Base-by-base conservation (phyloP, 345 rosid genomes). In the Lepidium didymum region DNA sequence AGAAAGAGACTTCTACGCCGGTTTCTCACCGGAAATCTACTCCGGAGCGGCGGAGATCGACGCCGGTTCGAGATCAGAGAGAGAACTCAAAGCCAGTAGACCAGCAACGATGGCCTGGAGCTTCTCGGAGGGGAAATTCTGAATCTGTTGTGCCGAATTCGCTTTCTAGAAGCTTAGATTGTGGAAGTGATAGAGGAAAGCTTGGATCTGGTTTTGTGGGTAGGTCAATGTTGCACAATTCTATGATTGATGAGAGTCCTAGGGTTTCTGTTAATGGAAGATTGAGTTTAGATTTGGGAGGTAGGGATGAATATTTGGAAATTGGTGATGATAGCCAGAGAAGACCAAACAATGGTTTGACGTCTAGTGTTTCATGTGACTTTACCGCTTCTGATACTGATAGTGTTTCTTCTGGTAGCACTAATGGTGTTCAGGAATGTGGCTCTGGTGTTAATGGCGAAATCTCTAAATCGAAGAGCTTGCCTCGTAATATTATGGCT, bases 331-430 rank as follows among this genome's bases (percentile, higher is more conserved):
- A 63, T 70, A 79, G 71, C 72, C 83, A 37, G 77, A 77, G 72
- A 59, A 49, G 57, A 56, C 62, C 75, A 7, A 76, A 45, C 25
- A 84, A 78, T 63, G 91, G 84, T 25, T 57, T 75, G 53, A 71
- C 79, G 15, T 84, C 84, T 62, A 70, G 67, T 43, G 70, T 72
- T 21, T 62, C 84, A 25, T 79, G 82, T 71, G 98, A 93, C 78
- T 79, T 83, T 37, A 84, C 81, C 44, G 78, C 85, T 79, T 95
- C 96, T 31, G 98, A 91, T 75, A 79, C 89, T 47, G 99, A 91
- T 51, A 89, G 96, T 69, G 85, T 84, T 36, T 91, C 97, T 63
- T 87, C 99, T 41, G 86, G 86, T 61, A 80, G 92, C 75, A 80
- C 85, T 29, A 61, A 62, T 80, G 83, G 92, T 38, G 71, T 68